These are phyloP conservation scores for Echium plantagineum DNA, from an alignment of 257 asterid species.

Conservation along the genomic window DNA sequence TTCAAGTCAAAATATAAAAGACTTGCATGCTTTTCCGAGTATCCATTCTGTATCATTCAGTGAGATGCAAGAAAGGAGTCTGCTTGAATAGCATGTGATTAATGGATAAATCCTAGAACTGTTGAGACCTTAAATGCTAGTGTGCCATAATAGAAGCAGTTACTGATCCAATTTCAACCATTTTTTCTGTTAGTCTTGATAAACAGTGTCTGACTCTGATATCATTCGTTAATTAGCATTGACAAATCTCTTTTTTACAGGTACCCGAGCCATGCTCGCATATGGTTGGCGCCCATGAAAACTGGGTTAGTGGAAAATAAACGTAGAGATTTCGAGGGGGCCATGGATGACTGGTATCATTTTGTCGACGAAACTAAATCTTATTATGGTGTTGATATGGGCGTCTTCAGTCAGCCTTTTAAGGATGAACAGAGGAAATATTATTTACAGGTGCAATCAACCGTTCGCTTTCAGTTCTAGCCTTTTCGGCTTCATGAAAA, in stretches of 20 bases:
- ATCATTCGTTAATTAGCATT: background rate
- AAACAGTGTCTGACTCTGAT: background rate
- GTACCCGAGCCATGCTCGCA: conserved; percentile 98
- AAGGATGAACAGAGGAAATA: conserved; percentile 62
- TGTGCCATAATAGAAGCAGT: background rate
- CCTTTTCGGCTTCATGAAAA: background rate
- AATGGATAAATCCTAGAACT: background rate
- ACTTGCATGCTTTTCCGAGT: background rate
- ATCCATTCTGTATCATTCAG: too few relatives aligned
- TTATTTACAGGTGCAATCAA: conserved; percentile 55
- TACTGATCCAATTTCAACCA: background rate
- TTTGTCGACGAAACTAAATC: conserved; percentile 54
- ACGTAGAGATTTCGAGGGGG: conserved; percentile 46
- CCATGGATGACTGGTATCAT: conserved; percentile 62
- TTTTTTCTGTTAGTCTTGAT: background rate
- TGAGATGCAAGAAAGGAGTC: background rate
- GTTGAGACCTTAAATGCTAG: background rate
- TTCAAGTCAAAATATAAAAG: too few relatives aligned
- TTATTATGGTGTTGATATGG: conserved; percentile 86
- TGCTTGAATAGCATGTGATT: background rate
- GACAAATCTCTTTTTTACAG: conserved; percentile 27
- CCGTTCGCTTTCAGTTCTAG: background rate
- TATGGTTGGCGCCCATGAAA: conserved; percentile 86
- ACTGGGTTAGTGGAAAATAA: conserved; percentile 64
- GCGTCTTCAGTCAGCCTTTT: conserved; percentile 61